Percentiles rank a stretch among this genome's conserved stretches.
phyloP scores from a whole-genome alignment of 345 rosid genomes.

The Syzygium aromaticum region DNA sequence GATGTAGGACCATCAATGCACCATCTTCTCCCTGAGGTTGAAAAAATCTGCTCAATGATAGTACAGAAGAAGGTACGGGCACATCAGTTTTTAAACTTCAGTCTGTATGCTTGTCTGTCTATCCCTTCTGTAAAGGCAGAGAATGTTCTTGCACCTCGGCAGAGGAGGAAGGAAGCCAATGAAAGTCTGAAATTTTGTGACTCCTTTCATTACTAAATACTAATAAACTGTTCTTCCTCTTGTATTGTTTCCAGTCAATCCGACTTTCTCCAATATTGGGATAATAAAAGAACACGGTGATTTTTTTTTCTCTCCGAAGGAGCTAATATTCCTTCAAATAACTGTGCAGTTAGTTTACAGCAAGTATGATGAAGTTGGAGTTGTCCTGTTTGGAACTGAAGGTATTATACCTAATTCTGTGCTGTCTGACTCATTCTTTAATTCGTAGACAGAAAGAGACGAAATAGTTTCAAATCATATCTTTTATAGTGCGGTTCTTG shows the following conservation, averaged over 20 bases:
- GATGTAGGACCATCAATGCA: slow-evolving; percentile 92
- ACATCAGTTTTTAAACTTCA: not conserved
- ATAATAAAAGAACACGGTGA: not conserved
- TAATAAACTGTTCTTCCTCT: not conserved
- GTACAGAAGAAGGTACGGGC: slow-evolving; percentile 60
- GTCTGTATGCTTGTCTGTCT: not conserved
- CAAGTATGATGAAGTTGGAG: slow-evolving; percentile 77
- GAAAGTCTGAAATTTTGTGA: not conserved
- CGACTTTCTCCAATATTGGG: not conserved
- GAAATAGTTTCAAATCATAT: not conserved
- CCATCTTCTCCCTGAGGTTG: slow-evolving; percentile 46
- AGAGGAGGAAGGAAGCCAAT: not conserved
- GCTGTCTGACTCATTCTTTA: not conserved
- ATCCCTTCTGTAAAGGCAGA: not conserved
- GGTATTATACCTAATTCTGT: slow-evolving; percentile 27
- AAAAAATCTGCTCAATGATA: slow-evolving; percentile 62
- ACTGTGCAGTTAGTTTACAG: slow-evolving; percentile 60
- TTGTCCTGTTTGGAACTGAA: slow-evolving; percentile 74
- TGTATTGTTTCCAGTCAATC: not conserved
- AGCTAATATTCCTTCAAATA: not conserved
- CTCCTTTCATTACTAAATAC: not conserved
- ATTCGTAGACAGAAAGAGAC: not conserved
- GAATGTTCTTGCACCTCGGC: not conserved
- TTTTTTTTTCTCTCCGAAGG: not conserved
- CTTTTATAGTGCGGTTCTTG: not conserved